These are phyloP conservation scores for Clitopilus passeckerianus DNA, from an alignment of 768 basidiomycete species.

Conservation along the genomic window DNA sequence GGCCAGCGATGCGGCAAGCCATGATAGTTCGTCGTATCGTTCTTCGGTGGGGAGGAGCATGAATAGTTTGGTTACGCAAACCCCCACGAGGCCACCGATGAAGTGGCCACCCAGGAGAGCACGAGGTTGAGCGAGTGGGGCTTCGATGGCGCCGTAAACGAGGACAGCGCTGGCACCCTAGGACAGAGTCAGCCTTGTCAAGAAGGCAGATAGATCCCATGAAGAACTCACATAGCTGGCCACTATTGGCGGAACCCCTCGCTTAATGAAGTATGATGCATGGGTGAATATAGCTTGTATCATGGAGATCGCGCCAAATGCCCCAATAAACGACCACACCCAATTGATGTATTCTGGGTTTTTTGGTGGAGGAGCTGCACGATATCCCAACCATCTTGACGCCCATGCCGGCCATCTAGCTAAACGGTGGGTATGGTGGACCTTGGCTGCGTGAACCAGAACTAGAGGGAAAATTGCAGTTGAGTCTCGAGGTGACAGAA, in stretches of 20 bases:
- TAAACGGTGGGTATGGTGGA: slow-evolving; percentile 16
- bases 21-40: slow-evolving; percentile 37
- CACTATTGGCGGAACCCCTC: slow-evolving; percentile 41
- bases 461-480: background rate
- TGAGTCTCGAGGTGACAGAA: background rate
- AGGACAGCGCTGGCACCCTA: slow-evolving; percentile 55
- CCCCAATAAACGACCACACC: slow-evolving; percentile 49
- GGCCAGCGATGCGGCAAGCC: slow-evolving; percentile 44
- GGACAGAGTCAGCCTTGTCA: background rate
- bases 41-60: slow-evolving; percentile 36
- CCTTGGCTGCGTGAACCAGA: background rate
- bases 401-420: slow-evolving; percentile 29
- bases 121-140: slow-evolving; percentile 49
- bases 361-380: slow-evolving; percentile 24
- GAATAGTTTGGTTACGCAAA: slow-evolving; percentile 49
- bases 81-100: slow-evolving; percentile 40
- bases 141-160: slow-evolving; percentile 48
- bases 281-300: slow-evolving; percentile 48
- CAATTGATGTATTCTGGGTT: slow-evolving; percentile 31
- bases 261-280: slow-evolving; percentile 39
- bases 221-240: slow-evolving; percentile 38
- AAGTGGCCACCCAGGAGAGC: slow-evolving; percentile 48
- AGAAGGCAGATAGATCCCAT: background rate
- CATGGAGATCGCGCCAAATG: slow-evolving; percentile 43
- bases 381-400: slow-evolving; percentile 42